Evolutionary conservation across 768 basidiomycete genomes (phyloP), one percentile per base, ranked within the genome.

Genomic region (Rhizopogon salebrosus): DNA sequence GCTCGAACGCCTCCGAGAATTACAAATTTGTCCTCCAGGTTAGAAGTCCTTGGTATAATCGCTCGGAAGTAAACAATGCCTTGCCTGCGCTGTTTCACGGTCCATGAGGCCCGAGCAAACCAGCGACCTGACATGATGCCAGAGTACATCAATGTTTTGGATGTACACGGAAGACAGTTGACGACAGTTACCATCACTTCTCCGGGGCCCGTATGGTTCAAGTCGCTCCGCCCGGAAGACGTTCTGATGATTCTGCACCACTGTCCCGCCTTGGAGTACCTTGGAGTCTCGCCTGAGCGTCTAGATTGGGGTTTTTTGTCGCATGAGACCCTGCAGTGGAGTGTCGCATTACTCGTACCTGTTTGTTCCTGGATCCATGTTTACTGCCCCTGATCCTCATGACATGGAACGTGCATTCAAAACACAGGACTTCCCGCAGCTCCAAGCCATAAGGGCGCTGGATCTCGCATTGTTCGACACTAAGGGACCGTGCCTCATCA

Each of bases 251-350:
- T 54, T 37, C 20, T 54, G 9, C 40, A 43, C 20, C 34, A n/a
- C 40, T 52, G 50, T 20, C 51, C 40, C 8, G n/a, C 24, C 20
- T 23, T 54, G 36, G 34, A 52, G 23, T 51, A 54, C 23, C 39
- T 54, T 24, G 22, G 27, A 14, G 35, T 27, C 20, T 23, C 29
- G 18, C 50, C 20, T 37, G 22, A 34, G 40, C 11, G 10, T 9
- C n/a, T 29, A 2, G 24, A 41, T 8, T 7, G 39, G 16, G 22
- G 3, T 14, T 1, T 20, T 16, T 22, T 54, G 18, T 54, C 20
- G 6, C 53, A 54, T 26, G 23, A 24, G 10, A 27, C 4, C 18
- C 9, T 54, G n/a, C 51, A 34, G 13, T 35, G 41, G 36, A 26
- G 51, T 16, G 29, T n/a, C 22, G 38, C 16, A 23, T 22, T 23